Conservation (phyloP, 164 flowering plant genomes). For the Stephania yunnanensis region DNA sequence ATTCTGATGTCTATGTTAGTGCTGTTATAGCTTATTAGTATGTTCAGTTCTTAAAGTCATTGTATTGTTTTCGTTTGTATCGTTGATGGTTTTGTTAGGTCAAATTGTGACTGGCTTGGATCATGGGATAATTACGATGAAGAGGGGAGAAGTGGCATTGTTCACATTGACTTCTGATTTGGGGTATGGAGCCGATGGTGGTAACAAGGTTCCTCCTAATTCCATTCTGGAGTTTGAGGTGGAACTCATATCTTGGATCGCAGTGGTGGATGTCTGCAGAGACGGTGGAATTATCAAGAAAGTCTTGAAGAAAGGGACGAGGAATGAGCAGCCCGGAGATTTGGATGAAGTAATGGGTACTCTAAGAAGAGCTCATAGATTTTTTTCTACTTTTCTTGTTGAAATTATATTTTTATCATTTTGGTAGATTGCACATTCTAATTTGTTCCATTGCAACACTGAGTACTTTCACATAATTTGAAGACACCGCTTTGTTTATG, state of each 20-base stretch:
- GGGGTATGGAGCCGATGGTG: conserved; percentile 34
- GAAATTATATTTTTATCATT: background rate
- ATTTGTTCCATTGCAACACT: background rate
- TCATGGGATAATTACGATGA: conserved; percentile 58
- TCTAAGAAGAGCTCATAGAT: background rate
- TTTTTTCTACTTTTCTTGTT: background rate
- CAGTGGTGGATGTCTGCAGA: conserved; percentile 53
- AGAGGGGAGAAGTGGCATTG: conserved; percentile 50
- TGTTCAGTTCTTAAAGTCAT: background rate
- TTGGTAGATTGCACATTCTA: too few species aligned
- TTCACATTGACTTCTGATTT: conserved; percentile 55
- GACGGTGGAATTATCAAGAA: conserved; percentile 75
- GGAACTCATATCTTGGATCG: conserved; percentile 63
- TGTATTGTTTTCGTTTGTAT: background rate
- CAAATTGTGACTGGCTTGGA: conserved; percentile 42
- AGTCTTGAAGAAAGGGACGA: conserved; percentile 42
- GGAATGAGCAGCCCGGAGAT: conserved; percentile 43
- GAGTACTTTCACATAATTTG: background rate
- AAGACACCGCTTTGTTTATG: conserved; percentile 9
- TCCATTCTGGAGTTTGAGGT: conserved; percentile 45
- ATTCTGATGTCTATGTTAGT: background rate
- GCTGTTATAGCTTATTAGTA: background rate
- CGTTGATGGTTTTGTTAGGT: conserved; percentile 28
- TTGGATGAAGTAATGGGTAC: conserved; percentile 75
- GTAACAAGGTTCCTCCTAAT: conserved; percentile 32